A percentile compares a stretch with the other conserved stretches of the same genome.
Evolutionary conservation across 306 rosid genomes (phyloP).

Genomic region (Mucuna pruriens): DNA sequence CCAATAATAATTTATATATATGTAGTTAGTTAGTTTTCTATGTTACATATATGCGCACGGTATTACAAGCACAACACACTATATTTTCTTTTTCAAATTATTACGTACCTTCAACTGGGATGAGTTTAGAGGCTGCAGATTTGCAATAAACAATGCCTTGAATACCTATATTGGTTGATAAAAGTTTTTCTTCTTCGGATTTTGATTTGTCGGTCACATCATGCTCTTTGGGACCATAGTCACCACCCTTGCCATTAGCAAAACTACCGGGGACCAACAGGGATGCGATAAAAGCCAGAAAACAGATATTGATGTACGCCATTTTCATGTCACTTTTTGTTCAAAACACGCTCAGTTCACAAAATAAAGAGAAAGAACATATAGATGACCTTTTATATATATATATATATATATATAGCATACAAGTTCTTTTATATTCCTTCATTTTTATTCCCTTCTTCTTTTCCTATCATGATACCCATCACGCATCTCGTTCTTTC

Average conservation of each 20-base stretch:
- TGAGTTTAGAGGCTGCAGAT: slow-evolving; percentile 47
- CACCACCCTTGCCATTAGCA: background rate
- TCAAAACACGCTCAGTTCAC: background rate
- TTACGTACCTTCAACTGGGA: slow-evolving; percentile 67
- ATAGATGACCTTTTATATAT: background rate
- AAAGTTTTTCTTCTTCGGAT: slow-evolving; percentile 27
- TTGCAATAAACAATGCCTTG: slow-evolving; percentile 72
- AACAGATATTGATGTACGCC: background rate
- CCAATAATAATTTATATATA: no score
- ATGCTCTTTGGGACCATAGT: slow-evolving; percentile 15
- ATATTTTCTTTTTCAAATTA: no score
- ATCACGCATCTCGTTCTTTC: background rate
- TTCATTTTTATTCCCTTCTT: background rate
- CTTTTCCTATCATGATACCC: background rate
- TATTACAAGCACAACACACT: no score
- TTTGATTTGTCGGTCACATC: slow-evolving; percentile 25
- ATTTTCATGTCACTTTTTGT: background rate
- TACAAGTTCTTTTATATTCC: no score
- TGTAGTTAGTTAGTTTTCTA: no score
- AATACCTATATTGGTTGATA: slow-evolving; percentile 49
- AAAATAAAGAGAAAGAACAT: background rate
- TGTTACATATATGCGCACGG: no score
- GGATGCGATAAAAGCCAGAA: slow-evolving; percentile 17
- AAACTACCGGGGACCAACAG: slow-evolving; percentile 8
- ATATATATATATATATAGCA: background rate